Evolutionary conservation across 2,329 filamentous ascomycete species (phyloP), one percentile per base, ranked within the genome.

Genomic region (Colletotrichum melonis): DNA sequence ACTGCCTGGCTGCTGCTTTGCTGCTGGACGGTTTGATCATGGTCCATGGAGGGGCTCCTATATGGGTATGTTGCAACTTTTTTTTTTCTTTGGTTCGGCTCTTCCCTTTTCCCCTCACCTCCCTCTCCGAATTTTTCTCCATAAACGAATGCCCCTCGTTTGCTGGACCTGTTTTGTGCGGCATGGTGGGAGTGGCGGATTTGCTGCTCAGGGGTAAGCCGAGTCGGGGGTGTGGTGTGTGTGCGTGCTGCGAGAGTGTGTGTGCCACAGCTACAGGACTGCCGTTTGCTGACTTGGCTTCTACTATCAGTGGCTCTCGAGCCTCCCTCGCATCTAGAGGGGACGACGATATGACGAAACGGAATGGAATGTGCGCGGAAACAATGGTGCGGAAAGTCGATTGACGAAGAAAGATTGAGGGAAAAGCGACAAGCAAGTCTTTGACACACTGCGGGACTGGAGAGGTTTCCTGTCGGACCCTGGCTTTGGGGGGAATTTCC

Each of bases 391-490:
- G 38, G 56, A 46, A 35, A n/a, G 14, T 57, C 49, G 67, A 54
- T 42, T 32, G 63, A 64, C n/a, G 56, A 52, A 38, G 26, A 66
- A 26, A 30, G 28, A 35, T 42, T 11, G 42, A 67, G 19, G 32
- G 55, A 54, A 63, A 55, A 38, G 56, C 58, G 26, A 58, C 59
- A 58, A 55, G 24, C 30, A 38, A 52, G 26, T 22, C 32, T 59
- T 38, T 35, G 52, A 57, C 59, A 49, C 11, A 42, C 56, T 55
- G 72, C 67, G 62, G 72, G 72, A 67, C 46, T 67, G 56, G 62
- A 64, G 67, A 71, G 68, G 72, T 58, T 74, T 72, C 57, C 69
- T 62, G 56, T 55, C 42, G 57, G 62, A 68, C 56, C 64, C 64
- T 60, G 57, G 56, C 69, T 67, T 59, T 42, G 38, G 52, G 60